These are phyloP conservation scores for Musa acuminata DNA, from an alignment of 176 grass and related monocot genomes.

Conservation along the genomic window DNA sequence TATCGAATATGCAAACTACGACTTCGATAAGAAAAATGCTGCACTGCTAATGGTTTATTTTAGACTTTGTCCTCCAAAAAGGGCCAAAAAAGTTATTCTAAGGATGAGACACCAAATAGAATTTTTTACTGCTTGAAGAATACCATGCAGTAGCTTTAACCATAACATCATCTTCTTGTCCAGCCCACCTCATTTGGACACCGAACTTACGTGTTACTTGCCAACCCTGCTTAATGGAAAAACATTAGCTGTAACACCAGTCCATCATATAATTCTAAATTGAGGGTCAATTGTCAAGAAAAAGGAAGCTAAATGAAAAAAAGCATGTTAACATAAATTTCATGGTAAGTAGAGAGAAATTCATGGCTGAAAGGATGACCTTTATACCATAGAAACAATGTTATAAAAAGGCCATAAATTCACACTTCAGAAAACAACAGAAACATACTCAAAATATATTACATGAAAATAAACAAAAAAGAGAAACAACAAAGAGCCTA, in stretches of 20 bases:
- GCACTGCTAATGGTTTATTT: too few species aligned
- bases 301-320: neutral
- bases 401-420: too few species aligned
- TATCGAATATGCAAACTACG: too few species aligned
- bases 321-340: neutral
- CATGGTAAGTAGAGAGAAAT: neutral
- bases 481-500: too few species aligned
- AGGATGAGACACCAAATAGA: neutral
- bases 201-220: neutral
- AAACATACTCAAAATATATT: too few species aligned
- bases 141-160: neutral
- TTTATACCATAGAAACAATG: too few species aligned
- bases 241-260: neutral
- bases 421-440: too few species aligned
- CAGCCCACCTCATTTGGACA: neutral
- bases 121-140: neutral
- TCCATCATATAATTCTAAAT: neutral
- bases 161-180: neutral
- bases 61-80: too few species aligned
- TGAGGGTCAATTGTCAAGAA: neutral
- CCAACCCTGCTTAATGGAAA: neutral
- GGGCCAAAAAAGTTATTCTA: neutral
- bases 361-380: too few species aligned
- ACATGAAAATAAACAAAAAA: too few species aligned
- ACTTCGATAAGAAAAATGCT: too few species aligned